Conservation (phyloP, 164 flowering plant species). For the Vitis labrusca region DNA sequence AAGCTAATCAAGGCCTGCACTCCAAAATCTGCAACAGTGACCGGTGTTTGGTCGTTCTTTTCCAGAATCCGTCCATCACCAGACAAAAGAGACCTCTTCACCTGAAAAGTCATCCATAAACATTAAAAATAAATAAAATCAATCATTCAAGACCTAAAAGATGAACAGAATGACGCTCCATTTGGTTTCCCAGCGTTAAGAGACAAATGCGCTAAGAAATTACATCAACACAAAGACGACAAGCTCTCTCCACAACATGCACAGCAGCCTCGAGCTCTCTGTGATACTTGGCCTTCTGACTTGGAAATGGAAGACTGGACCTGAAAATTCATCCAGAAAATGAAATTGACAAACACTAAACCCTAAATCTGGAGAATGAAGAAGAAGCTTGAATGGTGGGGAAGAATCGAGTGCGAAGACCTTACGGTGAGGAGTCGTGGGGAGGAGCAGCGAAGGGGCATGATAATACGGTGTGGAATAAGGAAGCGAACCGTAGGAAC, state of each 20-base stretch:
- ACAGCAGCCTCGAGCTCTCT: slow-evolving; percentile 83
- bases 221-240: slow-evolving; percentile 83
- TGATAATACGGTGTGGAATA: background rate
- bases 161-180: background rate
- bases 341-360: slow-evolving; percentile 1
- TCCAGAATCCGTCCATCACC: slow-evolving; percentile 57
- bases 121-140: slow-evolving; percentile 1
- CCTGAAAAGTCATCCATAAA: slow-evolving; percentile 34
- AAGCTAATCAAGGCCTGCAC: slow-evolving; percentile 89
- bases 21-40: slow-evolving; percentile 90
- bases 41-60: slow-evolving; percentile 83
- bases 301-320: slow-evolving; percentile 57
- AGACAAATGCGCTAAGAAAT: slow-evolving; percentile 1
- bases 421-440: slow-evolving; percentile 28
- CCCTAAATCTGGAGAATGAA: background rate
- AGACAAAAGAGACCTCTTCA: slow-evolving; percentile 58
- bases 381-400: background rate
- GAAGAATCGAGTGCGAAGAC: slow-evolving; percentile 14
- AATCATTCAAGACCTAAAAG: background rate
- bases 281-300: slow-evolving; percentile 58
- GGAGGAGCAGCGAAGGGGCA: slow-evolving; percentile 5
- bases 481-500: slow-evolving; percentile 15
- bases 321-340: slow-evolving; percentile 22
- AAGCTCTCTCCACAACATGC: slow-evolving; percentile 78
- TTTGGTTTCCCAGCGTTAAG: background rate